phyloP scores from a whole-genome alignment of 805 yeast species.

The Myxozyma vanderwaltii region DNA sequence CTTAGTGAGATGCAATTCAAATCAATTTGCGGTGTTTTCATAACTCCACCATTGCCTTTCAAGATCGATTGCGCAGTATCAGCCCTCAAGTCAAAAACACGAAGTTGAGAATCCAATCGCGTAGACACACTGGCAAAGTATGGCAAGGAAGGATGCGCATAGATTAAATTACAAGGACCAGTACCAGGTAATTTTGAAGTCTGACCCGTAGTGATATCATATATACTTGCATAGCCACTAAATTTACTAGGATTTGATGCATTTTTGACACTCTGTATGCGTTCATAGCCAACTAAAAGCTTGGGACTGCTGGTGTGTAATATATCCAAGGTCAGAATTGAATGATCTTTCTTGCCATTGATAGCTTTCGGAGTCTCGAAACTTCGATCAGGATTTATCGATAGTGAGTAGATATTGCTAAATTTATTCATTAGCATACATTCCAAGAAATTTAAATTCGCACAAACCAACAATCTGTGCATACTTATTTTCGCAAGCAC shows the following conservation, averaged over 20 bases:
- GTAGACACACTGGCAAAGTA: neutral
- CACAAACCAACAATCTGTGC: neutral
- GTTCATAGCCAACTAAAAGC: conserved; percentile 6
- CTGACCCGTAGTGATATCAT: neutral
- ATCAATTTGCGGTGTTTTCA: conserved; percentile 3
- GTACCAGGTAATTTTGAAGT: neutral
- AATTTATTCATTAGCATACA: neutral
- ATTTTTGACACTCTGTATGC: neutral
- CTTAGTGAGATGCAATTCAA: conserved; percentile 7
- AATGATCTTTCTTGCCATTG: neutral
- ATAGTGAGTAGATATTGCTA: neutral
- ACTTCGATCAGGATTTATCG: neutral
- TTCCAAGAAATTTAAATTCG: neutral
- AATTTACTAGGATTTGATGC: neutral
- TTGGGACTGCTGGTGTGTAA: neutral
- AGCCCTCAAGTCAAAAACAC: neutral
- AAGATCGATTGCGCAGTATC: neutral
- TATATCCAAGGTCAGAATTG: neutral
- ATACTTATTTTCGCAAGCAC: neutral
- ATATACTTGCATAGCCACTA: neutral
- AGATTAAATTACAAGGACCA: neutral
- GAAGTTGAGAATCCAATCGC: neutral
- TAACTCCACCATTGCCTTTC: neutral
- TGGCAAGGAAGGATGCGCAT: conserved; percentile 3
- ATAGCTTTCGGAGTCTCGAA: neutral